A percentile compares a stretch with the other conserved stretches of the same genome.
Conservation (phyloP, 2,329 filamentous ascomycete genomes). For the Paraphoma sp. region DNA sequence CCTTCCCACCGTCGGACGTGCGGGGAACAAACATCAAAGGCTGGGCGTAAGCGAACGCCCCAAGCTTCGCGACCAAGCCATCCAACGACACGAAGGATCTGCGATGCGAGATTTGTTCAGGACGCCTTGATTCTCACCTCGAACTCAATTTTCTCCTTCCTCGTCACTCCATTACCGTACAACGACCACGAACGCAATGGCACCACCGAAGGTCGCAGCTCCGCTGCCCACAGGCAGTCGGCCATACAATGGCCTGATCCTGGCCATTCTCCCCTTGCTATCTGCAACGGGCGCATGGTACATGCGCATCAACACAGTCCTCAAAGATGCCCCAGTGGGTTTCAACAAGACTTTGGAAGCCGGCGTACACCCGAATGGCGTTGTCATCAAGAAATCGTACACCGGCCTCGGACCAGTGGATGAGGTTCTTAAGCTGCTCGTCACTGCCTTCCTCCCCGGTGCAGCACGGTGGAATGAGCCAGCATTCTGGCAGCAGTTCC, state of each 20-base stretch:
- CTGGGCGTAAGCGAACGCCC: neutral
- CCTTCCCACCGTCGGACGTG: neutral
- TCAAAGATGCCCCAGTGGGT: constrained; percentile 10
- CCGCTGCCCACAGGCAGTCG: constrained; percentile 4
- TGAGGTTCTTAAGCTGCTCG: constrained; percentile 13
- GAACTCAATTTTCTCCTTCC: neutral
- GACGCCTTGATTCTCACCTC: neutral
- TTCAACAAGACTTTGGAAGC: constrained; percentile 4
- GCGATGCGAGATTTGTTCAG: neutral
- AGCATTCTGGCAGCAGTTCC: constrained; percentile 23
- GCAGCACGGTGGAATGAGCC: constrained; percentile 16
- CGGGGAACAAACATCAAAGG: neutral
- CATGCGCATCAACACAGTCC: constrained; percentile 15
- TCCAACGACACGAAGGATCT: neutral
- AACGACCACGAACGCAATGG: neutral
- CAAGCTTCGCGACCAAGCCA: neutral
- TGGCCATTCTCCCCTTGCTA: neutral
- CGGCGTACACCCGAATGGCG: constrained; percentile 15
- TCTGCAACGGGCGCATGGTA: constrained; percentile 12
- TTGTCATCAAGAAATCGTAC: constrained; percentile 17
- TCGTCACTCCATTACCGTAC: too few relatives aligned
- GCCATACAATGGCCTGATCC: constrained; percentile 14
- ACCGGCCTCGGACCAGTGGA: constrained; percentile 17
- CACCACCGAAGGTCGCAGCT: constrained; percentile 11
- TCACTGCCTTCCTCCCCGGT: constrained; percentile 18